phyloP scores from a whole-genome alignment of 306 rosid genomes.

The Sechiopsis laciniata region DNA sequence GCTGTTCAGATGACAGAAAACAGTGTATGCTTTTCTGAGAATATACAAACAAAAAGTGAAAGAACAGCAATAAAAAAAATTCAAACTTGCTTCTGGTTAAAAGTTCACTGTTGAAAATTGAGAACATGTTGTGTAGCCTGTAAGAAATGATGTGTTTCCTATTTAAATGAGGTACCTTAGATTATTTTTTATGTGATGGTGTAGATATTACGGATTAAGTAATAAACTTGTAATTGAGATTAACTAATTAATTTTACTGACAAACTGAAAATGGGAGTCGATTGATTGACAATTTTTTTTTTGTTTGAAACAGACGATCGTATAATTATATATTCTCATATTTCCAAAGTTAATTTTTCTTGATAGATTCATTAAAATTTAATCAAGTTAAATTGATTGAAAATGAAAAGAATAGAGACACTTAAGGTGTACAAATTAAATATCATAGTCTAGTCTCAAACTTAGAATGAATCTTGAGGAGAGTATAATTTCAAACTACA shows the following conservation, averaged over 20 bases:
- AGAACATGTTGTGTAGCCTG: neutral
- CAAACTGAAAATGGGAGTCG: neutral
- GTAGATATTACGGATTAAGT: neutral
- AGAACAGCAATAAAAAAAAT: neutral
- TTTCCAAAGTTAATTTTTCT: too few relatives aligned
- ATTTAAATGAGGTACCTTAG: neutral
- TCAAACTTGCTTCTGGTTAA: neutral
- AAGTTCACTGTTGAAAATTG: neutral
- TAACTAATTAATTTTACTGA: neutral
- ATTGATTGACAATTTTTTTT: too few relatives aligned
- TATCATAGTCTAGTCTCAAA: too few relatives aligned
- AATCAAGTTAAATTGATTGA: too few relatives aligned
- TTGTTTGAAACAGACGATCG: too few relatives aligned
- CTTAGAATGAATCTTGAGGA: too few relatives aligned
- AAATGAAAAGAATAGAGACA: too few relatives aligned
- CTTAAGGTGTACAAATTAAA: too few relatives aligned
- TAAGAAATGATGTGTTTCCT: neutral
- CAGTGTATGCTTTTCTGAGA: neutral
- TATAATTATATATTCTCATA: too few relatives aligned
- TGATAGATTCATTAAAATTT: too few relatives aligned
- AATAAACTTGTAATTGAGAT: neutral
- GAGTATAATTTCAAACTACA: too few relatives aligned
- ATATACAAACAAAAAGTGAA: neutral
- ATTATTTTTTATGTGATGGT: neutral
- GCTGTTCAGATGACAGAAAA: neutral